Evolutionary conservation across 169 alveolate genomes (phyloP), one percentile per base, ranked within the genome.

Genomic region (Plasmodium relictum): DNA sequence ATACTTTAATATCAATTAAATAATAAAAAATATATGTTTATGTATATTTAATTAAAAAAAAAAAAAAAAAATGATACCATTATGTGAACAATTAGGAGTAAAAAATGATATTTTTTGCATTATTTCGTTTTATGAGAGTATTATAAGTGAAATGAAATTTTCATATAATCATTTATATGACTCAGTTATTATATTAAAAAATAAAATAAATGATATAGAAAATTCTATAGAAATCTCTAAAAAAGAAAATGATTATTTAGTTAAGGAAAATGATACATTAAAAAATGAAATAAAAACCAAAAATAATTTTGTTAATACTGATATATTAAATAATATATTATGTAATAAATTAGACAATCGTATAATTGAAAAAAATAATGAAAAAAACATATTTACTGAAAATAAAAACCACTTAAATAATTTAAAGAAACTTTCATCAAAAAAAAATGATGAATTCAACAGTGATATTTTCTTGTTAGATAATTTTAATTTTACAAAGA

Each of bases 281-380:
- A 24, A 52, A 3, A 61, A 10, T 9, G 42, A 9, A 6, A 42
- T 16, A 6, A 24, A 48, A 0, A 44, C 44, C 2, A 26, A 65
- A 48, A 56, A 41, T 22, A 58, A 22, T 26, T 56, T 74, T 39
- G 8, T 45, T 65, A 62, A 63, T 44, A 76, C 78, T 14, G 76
- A 76, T 45, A 76, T 48, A 48, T 62, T 76, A 65, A 76, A 76
- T 42, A 59, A 76, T 76, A 76, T 68, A 39, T 65, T 76, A 24
- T 65, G 89, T 45, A 52, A 56, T 6, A 44, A 54, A 1, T 14
- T 16, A 5, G 45, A 44, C 16, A 48, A 12, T 12, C 6, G 7
- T 44, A 2, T 18, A 24, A 8, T 24, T 44, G 14, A 45, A 2
- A 31, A 20, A 9, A 20, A 42, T 5, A 16, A 7, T 6, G 70